Conservation (phyloP, 1,284 basidiomycete genomes). For the Nidula niveotomentosa region DNA sequence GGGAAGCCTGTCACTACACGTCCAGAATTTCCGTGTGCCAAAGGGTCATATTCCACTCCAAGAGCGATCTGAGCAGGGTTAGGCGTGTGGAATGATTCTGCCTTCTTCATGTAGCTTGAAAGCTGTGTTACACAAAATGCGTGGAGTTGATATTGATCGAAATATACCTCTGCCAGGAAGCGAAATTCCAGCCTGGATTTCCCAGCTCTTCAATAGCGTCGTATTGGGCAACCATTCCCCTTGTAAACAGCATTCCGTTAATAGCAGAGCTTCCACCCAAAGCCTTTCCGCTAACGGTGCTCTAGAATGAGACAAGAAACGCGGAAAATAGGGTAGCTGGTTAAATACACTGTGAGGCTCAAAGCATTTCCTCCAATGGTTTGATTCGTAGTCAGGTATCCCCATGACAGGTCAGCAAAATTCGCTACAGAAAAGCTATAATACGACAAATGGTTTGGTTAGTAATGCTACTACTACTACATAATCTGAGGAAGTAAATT, state of each 20-base stretch:
- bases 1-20: background rate
- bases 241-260: background rate
- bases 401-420: slow-evolving; percentile 4
- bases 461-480: background rate
- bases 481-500: background rate
- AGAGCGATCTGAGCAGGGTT: background rate
- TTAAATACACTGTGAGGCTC: too few species aligned
- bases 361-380: slow-evolving; percentile 6
- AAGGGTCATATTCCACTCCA: background rate
- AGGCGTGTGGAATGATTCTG: background rate
- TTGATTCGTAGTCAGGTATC: slow-evolving; percentile 12
- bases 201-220: background rate
- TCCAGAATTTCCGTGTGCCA: background rate
- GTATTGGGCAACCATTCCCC: background rate
- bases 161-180: background rate
- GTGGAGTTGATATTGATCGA: too few species aligned
- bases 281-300: background rate
- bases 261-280: background rate
- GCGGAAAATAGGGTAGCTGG: too few species aligned
- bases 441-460: too few species aligned
- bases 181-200: background rate
- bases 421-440: slow-evolving; percentile 6
- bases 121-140: too few species aligned
- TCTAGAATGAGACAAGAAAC: too few species aligned
- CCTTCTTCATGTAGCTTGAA: background rate